Evolutionary conservation across 2,329 filamentous ascomycete genomes (phyloP), one percentile per base, ranked within the genome.

Genomic region (Colletotrichum phormii): DNA sequence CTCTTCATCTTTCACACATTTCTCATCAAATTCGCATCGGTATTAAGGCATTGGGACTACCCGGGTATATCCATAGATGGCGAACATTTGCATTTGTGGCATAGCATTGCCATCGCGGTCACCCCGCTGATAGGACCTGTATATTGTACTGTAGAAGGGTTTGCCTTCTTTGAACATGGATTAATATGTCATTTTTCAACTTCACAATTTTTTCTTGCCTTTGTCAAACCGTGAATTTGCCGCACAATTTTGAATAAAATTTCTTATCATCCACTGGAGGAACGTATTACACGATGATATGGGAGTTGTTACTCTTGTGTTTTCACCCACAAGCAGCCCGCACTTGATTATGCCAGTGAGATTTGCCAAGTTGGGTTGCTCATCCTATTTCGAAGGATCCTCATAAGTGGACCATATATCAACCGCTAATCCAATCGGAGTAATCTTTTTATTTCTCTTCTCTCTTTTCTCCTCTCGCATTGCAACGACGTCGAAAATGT

Each of bases 41-140:
- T 55, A 49, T 18, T 24, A 55, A n/a, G 54, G 46, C 70, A 55
- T 57, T 26, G 15, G 26, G 64, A 42, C 18, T 4, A 68, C 64
- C 37, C 58, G 7, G 37, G 46, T 59, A 64, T 70, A 72, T 57
- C 54, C 60, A 61, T 61, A 65, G 46, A 70, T 57, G 49, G 70
- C 54, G 70, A 35, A 35, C 26, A 29, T 6, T 46, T 57, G 54
- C 49, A 42, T 64, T 60, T 31, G 31, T 15, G 42, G 26, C 53
- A 64, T 33, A 29, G 49, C 66, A 55, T 37, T 22, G 57, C 54
- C 35, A 15, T 66, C 22, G 46, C 22, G 54, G 37, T 18, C 22
- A 54, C 13, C 7, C 15, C 22, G 60, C 11, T 33, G 29, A 13
- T 33, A 42, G 13, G 5, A 35, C 8, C n/a, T 61, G 58, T 59